Evolutionary conservation across 202 grass and related monocot genomes (phyloP), one percentile per base, ranked within the genome.

Genomic region (Zoysia matrella): DNA sequence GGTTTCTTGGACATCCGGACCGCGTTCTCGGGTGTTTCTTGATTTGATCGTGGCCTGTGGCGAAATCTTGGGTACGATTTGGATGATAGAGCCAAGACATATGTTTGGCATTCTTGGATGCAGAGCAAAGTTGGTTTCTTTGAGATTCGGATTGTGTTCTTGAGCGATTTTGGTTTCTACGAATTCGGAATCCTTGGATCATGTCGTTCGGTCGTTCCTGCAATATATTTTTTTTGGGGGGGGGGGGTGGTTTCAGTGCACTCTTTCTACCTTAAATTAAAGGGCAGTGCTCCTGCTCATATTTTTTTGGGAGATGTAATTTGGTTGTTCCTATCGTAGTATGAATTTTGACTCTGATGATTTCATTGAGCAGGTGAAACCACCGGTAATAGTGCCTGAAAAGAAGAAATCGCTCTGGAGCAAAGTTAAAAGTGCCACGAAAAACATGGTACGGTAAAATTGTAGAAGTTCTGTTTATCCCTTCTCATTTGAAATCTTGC

Each of bases 1-100:
- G 65, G 42, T 57, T 63, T 84, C 65, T 71, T 71, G 72, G 54
- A 18, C 8, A 39, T 71, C 63, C 40, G 53, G 42, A 44, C 14
- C 40, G 70, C 55, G 22, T 65, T 84, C 63, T 71, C 84, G 76
- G 67, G 69, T 14, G 12, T 8, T 13, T 75, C 47, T 65, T 50
- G 12, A 39, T 12, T 55, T 70, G 8, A 15, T 36, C 54, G 49
- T 42, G 44, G 67, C 69, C 60, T 36, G 48, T 47, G 60, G 56
- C 16, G 46, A 50, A 50, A 53, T 50, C 9, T 43, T 44, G 57
- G 69, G 58, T 5, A 7, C 0, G 15, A 55, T 46, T 56, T n/a
- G 48, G 5, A 5, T 18, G 57, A 4, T 0, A 42, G 54, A 47
- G 7, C 42, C 54, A 56, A 57, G 53, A 60, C 53, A 53, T 8